Evolutionary conservation across 2,329 filamentous ascomycete genomes (phyloP).

Genomic region (Aspergillus tubingensis): DNA sequence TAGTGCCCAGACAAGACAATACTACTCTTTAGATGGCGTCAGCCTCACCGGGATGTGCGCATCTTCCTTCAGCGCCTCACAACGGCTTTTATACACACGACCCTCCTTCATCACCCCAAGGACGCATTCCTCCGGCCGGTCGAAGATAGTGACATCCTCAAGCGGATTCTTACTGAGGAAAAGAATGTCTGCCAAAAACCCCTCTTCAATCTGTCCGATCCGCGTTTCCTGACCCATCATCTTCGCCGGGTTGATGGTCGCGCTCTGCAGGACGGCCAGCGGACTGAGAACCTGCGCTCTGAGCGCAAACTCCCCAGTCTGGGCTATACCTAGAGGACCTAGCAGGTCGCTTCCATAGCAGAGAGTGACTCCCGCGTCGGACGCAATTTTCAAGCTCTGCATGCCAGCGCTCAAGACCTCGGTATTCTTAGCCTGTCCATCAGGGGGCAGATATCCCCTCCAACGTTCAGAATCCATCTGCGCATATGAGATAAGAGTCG

Average conservation of each 20-base stretch:
- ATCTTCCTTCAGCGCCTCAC: conserved; percentile 6
- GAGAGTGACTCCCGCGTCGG: conserved; percentile 56
- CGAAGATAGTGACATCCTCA: conserved; percentile 56
- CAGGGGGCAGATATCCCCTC: conserved; percentile 27
- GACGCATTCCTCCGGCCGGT: conserved; percentile 50
- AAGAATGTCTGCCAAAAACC: conserved; percentile 57
- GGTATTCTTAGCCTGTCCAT: conserved; percentile 53
- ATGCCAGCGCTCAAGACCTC: conserved; percentile 53
- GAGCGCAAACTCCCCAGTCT: conserved; percentile 53
- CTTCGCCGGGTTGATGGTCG: conserved; percentile 56
- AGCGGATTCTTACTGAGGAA: conserved; percentile 57
- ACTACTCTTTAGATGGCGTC: not conserved
- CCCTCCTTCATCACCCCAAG: conserved; percentile 60
- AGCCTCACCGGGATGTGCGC: conserved; percentile 2
- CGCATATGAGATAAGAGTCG: conserved; percentile 56
- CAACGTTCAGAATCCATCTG: conserved; percentile 46
- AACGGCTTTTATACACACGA: conserved; percentile 35
- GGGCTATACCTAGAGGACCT: conserved; percentile 51
- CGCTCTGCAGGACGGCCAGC: conserved; percentile 51
- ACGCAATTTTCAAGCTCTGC: conserved; percentile 50
- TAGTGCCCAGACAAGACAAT: no score
- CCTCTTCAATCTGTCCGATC: conserved; percentile 54
- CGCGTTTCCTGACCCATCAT: conserved; percentile 50
- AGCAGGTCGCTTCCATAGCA: conserved; percentile 60
- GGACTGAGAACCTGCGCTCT: conserved; percentile 47